Evolutionary conservation across 2,329 filamentous ascomycete genomes (phyloP).

Genomic region (Paraconiothyrium sp.): DNA sequence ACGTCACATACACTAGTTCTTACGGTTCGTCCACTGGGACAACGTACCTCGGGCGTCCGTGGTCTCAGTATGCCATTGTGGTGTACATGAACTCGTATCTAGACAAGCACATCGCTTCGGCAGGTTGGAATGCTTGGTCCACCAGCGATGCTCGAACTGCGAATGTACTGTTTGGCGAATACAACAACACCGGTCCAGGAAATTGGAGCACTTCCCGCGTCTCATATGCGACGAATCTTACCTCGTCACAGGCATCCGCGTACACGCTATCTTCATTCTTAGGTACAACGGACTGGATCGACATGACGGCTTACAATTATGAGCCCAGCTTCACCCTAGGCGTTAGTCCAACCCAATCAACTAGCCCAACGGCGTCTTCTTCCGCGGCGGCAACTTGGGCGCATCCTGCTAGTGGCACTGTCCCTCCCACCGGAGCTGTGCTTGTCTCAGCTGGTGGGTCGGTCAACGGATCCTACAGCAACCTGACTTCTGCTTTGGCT

Average conservation of each 20-base stretch:
- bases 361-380: constrained; percentile 39
- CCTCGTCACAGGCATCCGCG: constrained; percentile 42
- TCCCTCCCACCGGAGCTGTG: constrained; percentile 54
- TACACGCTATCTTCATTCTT: constrained; percentile 53
- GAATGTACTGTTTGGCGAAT: constrained; percentile 50
- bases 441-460: constrained; percentile 51
- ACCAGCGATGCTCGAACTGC: constrained; percentile 45
- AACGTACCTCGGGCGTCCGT: constrained; percentile 61
- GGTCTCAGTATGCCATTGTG: constrained; percentile 40
- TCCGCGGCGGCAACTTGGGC: constrained; percentile 27
- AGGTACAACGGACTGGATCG: constrained; percentile 55
- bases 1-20: constrained; percentile 53
- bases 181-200: constrained; percentile 43
- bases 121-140: constrained; percentile 47
- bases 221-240: constrained; percentile 50
- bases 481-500: constrained; percentile 48
- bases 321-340: constrained; percentile 28
- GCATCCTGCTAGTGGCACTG: constrained; percentile 54
- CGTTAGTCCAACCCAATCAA: constrained; percentile 41
- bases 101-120: constrained; percentile 45
- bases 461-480: constrained; percentile 43
- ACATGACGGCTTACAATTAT: constrained; percentile 53
- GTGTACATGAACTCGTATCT: constrained; percentile 50
- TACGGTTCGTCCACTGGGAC: constrained; percentile 35
- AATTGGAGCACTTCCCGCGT: constrained; percentile 47